phyloP scores from a whole-genome alignment of 116 monocot species.

The Posidonia oceanica region DNA sequence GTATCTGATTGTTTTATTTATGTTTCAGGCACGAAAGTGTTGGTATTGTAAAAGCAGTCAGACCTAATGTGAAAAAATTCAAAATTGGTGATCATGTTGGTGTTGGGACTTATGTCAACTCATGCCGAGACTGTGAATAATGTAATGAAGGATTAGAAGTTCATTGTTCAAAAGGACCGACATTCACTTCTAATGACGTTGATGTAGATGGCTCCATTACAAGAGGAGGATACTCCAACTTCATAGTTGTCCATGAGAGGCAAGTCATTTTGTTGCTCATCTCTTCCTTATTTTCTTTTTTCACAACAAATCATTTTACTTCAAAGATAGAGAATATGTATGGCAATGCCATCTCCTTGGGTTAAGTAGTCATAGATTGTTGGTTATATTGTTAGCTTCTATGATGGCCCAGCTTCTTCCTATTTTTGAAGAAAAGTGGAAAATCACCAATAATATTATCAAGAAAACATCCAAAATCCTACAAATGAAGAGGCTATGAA shows the following conservation, averaged over 20 bases:
- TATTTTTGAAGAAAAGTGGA: too few relatives aligned
- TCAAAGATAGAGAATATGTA: too few relatives aligned
- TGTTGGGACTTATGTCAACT: constrained; percentile 78
- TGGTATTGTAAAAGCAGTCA: constrained; percentile 51
- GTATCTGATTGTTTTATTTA: not conserved
- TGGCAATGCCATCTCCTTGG: too few relatives aligned
- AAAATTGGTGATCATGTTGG: constrained; percentile 67
- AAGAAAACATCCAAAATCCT: too few relatives aligned
- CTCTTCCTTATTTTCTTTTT: not conserved
- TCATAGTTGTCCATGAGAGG: constrained; percentile 81
- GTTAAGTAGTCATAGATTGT: too few relatives aligned
- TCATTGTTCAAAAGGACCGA: constrained; percentile 30
- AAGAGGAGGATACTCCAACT: constrained; percentile 78
- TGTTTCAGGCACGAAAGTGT: constrained; percentile 49
- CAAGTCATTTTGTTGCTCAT: constrained; percentile 8
- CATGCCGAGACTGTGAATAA: constrained; percentile 64
- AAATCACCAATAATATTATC: too few relatives aligned
- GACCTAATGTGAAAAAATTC: constrained; percentile 51
- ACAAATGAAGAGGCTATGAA: too few relatives aligned
- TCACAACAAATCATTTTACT: too few relatives aligned
- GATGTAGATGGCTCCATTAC: constrained; percentile 79
- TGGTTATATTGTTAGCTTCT: too few relatives aligned
- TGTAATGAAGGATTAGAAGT: constrained; percentile 51
- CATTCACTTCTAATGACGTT: constrained; percentile 39
- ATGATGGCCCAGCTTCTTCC: too few relatives aligned